Percentiles rank a stretch among this genome's conserved stretches.
These are phyloP conservation scores for Lecanoromycetidae sp. DNA, from an alignment of 2,329 filamentous ascomycete genomes.

Conservation along the genomic window DNA sequence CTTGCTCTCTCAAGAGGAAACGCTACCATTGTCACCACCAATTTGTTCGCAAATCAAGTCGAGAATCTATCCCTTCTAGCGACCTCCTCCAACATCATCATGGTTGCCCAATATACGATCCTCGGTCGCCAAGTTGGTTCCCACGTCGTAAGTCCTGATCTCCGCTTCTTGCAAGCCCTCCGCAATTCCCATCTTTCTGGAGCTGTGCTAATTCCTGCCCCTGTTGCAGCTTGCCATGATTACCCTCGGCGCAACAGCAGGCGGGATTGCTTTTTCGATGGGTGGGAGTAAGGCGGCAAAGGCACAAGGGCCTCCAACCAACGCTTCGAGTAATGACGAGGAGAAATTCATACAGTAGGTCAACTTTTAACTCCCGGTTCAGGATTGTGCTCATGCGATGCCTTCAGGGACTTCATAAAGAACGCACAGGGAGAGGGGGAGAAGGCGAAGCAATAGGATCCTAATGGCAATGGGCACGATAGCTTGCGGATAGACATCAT, in stretches of 20 bases:
- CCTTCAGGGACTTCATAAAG: slow-evolving; percentile 39
- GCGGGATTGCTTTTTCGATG: slow-evolving; percentile 34
- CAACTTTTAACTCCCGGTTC: neutral
- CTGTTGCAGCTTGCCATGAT: slow-evolving; percentile 47
- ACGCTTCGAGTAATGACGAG: slow-evolving; percentile 54
- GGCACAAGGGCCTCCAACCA: slow-evolving; percentile 44
- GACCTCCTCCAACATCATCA: no score
- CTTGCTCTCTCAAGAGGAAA: slow-evolving; percentile 17
- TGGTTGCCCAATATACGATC: slow-evolving; percentile 43
- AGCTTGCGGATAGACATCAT: neutral
- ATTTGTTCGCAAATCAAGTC: no score
- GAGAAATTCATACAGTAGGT: slow-evolving; percentile 57
- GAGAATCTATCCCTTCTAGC: no score
- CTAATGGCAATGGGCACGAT: neutral
- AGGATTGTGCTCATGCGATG: neutral
- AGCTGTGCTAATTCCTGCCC: neutral
- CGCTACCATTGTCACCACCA: slow-evolving; percentile 16
- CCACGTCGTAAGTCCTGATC: slow-evolving; percentile 35
- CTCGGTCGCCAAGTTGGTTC: slow-evolving; percentile 42
- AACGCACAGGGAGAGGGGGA: slow-evolving; percentile 36
- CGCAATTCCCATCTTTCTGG: neutral
- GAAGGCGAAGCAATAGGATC: slow-evolving; percentile 29
- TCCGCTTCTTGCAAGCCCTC: neutral
- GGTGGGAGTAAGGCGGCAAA: slow-evolving; percentile 36
- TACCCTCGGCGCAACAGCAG: slow-evolving; percentile 40